These are phyloP conservation scores for Talaromyces amestolkiae DNA, from an alignment of 2,329 filamentous ascomycete species.

Conservation along the genomic window DNA sequence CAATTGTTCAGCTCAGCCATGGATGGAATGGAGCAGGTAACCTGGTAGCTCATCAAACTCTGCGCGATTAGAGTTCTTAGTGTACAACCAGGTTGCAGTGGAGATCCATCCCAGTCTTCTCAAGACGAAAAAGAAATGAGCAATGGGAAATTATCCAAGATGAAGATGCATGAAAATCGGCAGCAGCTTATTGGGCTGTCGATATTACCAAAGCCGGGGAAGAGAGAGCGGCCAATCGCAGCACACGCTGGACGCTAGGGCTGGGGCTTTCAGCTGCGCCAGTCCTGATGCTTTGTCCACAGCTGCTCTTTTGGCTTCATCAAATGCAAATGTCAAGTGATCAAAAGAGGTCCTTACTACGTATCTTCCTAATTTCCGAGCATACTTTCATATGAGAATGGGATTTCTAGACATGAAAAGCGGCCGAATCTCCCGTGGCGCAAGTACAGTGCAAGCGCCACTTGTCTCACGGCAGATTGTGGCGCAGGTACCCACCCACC, in stretches of 20 bases:
- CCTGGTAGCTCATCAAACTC: neutral
- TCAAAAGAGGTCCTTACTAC: neutral
- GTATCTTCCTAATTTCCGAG: neutral
- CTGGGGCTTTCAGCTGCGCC: conserved; percentile 13
- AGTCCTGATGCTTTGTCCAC: neutral
- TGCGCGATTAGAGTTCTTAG: conserved; percentile 11
- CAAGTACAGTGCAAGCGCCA: neutral
- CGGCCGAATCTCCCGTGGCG: neutral
- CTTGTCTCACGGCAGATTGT: neutral
- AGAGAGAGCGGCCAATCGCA: neutral
- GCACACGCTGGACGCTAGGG: neutral
- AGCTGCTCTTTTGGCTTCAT: neutral
- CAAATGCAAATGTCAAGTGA: neutral
- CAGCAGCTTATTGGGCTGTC: neutral
- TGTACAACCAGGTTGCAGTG: neutral
- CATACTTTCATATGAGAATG: neutral
- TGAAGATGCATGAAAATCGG: neutral
- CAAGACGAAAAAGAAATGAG: neutral
- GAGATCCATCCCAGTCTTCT: neutral
- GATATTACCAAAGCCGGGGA: neutral
- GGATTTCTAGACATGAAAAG: neutral
- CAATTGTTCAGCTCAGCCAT: conserved; percentile 16
- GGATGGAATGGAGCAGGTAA: neutral
- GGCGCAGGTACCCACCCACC: neutral
- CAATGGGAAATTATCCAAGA: neutral